Base-by-base conservation (phyloP, 1,139 yeast genomes). In the Candida neerlandica region DNA sequence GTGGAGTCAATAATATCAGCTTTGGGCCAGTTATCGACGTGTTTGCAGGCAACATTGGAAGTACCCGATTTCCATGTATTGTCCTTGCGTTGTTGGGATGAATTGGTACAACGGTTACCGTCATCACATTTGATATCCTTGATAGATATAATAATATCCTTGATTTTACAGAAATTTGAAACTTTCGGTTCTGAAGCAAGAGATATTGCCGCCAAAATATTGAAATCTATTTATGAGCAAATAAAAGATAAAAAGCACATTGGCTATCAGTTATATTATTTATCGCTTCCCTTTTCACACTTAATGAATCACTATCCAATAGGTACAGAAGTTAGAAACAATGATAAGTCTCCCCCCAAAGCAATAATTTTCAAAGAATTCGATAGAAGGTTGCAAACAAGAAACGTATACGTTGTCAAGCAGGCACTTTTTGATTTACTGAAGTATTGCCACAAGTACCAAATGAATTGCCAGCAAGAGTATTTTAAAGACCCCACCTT, bases 21-120 rank as follows among this genome's bases (percentile, higher is more conserved):
- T 0, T 71, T 92, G 33, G 96, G 97, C 0, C 99, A 94, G 62
- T 80, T 95, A 4, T 86, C 91, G 51, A 87, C 96, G 0, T 88
- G 96, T 58, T 70, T 95, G 16, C 97, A 91, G 61, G 84, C 94
- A 0, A 86, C 95, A 0, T 67, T 92, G 30, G 92, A 86, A 38
- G 79, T 78, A 19, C 69, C 77, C 0, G 84, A 81, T 29, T 77
- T 91, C 23, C 86, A 86, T 54, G 72, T 72, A 16, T 78, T 80
- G 34, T 84, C 95, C 0, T 69, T 94, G 47, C 72, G 76, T 41
- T 86, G 96, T 49, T 86, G 97, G 86, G 73, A 72, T 58, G 73
- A 68, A 21, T 73, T 87, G 51, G 82, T 81, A 19, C 72, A 73
- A 18, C 75, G 71, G 12, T 65, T 86, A 21, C 75, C 73, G 15